Evolutionary conservation across 176 grass and related monocot genomes (phyloP), one percentile per base, ranked within the genome.

Genomic region (Saccharum officinarum): DNA sequence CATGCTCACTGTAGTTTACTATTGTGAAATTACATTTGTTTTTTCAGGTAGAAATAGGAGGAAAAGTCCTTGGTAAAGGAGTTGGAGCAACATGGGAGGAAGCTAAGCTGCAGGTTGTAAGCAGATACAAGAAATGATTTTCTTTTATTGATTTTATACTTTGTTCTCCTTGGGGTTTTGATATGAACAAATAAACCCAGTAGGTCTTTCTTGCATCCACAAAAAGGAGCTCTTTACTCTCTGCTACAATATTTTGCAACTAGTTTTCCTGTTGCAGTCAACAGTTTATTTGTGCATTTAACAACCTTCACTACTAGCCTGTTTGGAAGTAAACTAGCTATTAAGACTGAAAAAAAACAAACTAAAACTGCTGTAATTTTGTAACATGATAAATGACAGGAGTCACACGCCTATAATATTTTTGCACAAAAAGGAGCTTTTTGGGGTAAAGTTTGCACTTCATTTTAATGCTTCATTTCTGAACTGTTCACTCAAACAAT

Each of bases 71-170:
- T 26, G 96, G 89, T 38, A 78, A 83, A 79, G 93, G 93, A 87
- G 45, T 87, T 45, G 91, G 93, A 45, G 39, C 71, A 85, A 90
- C 93, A 52, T 95, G 96, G 96, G 93, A 98, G 85, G 93, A 98
- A 75, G 96, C 96, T 50, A 95, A 98, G 52, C 65, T 87, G 26
- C 89, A 92, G 96, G 96, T 95, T 71, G 42, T 73, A 72, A 61
- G 34, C 79, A 23, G 23, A 76, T 49, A 67, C 41, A 39, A 67
- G 74, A 39, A 67, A 69, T 66, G 50, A 22, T 15, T 66, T 52
- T 49, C 85, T n/a, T 67, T 18, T 52, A 62, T 67, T 50, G 10
- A 73, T 63, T 52, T 52, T 52, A 52, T 52, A 71, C 31, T 83
- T 80, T 42, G 38, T 60, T 65, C 54, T 84, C 16, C 17, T 57